phyloP scores from a whole-genome alignment of 106 monocot genomes.

The Narthecium ossifragum region DNA sequence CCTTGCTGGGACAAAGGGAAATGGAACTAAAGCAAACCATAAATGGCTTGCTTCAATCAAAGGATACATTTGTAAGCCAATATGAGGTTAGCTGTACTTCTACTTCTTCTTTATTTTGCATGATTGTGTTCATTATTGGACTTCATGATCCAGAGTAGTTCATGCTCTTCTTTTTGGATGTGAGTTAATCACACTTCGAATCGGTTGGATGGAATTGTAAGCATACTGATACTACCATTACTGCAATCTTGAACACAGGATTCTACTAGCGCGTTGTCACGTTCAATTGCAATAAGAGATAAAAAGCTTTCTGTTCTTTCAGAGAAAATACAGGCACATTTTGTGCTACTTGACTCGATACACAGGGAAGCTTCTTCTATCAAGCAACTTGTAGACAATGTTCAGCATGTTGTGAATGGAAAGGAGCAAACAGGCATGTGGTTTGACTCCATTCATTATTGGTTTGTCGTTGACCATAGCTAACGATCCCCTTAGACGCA shows the following conservation, averaged over 20 bases:
- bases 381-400: constrained; percentile 30
- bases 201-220: too few relatives aligned
- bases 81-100: constrained; percentile 27
- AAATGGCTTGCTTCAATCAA: constrained; percentile 38
- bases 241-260: constrained; percentile 44
- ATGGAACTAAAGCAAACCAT: constrained; percentile 42
- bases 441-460: too few relatives aligned
- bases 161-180: too few relatives aligned
- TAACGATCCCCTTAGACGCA: too few relatives aligned
- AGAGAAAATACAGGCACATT: constrained; percentile 40
- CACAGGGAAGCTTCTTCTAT: constrained; percentile 41
- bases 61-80: constrained; percentile 25
- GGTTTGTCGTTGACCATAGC: too few relatives aligned
- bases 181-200: too few relatives aligned
- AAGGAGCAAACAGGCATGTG: constrained; percentile 50
- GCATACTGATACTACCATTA: too few relatives aligned
- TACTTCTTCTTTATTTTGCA: neutral
- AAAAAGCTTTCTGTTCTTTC: constrained; percentile 38
- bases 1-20: constrained; percentile 34
- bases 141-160: too few relatives aligned
- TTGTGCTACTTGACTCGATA: constrained; percentile 30
- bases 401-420: constrained; percentile 30
- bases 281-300: constrained; percentile 31
- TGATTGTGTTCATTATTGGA: neutral
- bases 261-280: constrained; percentile 26